Evolutionary conservation across 2,329 filamentous ascomycete species (phyloP), one percentile per base, ranked within the genome.

Genomic region (Thermothelomyces thermophilus): DNA sequence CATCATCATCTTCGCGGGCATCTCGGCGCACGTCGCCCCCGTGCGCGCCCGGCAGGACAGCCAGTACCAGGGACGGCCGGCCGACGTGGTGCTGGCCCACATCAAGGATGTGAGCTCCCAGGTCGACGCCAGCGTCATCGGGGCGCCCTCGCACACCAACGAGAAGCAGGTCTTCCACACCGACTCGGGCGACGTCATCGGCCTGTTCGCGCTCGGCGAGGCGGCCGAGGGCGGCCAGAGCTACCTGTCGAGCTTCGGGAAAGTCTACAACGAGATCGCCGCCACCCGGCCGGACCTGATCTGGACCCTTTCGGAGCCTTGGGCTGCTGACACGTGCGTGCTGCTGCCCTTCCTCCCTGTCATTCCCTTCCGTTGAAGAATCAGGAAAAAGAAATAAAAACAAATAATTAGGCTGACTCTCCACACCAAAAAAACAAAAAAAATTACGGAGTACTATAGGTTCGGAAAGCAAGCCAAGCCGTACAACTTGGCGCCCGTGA

Each of bases 151-250:
- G 5, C 5, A 80, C 61, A 82, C 78, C 0, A 69, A 74, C 0
- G 79, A 83, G 49, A 81, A 80, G 60, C 80, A 80, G 60, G 73
- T 76, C 5, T 83, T 83, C 57, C 82, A 84, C 61, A 84, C 77
- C 0, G 80, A 84, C 57, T 60, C 62, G 0, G 73, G 80, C 8
- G 81, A 85, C 56, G 69, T 84, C 2, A 71, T 85, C 17, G 75
- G 76, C 2, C 66, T 84, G 6, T 75, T 80, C 41, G 75, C 74
- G 1, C 70, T 83, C 2, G 68, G 70, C 16, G 72, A 72, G 9
- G 74, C 79, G 0, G 72, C 72, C 0, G 66, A 67, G 2, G 82
- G 82, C 0, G 81, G 82, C 1, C 68, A 75, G 51, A 83, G 79
- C 57, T 75, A 74, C 52, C 63, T 84, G 10, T 73, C 78, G 0